A percentile compares a stretch with the other conserved stretches of the same genome.
Conservation (phyloP, 371 early-diverging fungal genomes). For the Actinomortierella wolfii region DNA sequence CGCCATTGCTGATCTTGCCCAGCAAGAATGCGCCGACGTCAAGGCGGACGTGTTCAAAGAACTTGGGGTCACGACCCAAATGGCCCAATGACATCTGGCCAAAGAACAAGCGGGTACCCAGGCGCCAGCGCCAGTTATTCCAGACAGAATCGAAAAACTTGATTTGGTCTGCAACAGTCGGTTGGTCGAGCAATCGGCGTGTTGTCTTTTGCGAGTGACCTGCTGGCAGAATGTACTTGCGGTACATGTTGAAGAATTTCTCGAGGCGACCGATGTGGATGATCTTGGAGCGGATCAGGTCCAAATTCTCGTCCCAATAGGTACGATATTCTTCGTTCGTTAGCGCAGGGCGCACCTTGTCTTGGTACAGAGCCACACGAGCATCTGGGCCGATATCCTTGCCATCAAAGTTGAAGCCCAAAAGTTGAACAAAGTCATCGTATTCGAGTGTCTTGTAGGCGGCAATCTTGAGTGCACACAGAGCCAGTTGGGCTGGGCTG, state of each 20-base stretch:
- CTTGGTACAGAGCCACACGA: slow-evolving; percentile 38
- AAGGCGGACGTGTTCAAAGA: slow-evolving; percentile 44
- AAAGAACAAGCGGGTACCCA: slow-evolving; percentile 34
- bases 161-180: slow-evolving; percentile 10
- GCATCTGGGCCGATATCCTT: slow-evolving; percentile 36
- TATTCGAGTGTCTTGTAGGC: slow-evolving; percentile 43
- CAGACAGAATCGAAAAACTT: slow-evolving; percentile 37
- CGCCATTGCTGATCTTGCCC: slow-evolving; percentile 38
- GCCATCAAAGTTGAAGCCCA: slow-evolving; percentile 36
- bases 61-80: slow-evolving; percentile 45
- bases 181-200: slow-evolving; percentile 18
- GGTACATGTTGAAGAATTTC: slow-evolving; percentile 39
- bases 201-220: slow-evolving; percentile 29
- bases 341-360: slow-evolving; percentile 34
- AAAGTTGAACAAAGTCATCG: slow-evolving; percentile 38
- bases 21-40: slow-evolving; percentile 44
- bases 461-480: slow-evolving; percentile 42
- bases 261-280: slow-evolving; percentile 46
- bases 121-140: slow-evolving; percentile 42
- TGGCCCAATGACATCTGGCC: slow-evolving; percentile 46
- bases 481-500: slow-evolving; percentile 41
- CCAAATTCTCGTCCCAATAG: slow-evolving; percentile 44
- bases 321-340: slow-evolving; percentile 26
- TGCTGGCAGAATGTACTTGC: slow-evolving; percentile 33
- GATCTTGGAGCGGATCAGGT: slow-evolving; percentile 38